Conservation (phyloP, 2,329 filamentous ascomycete genomes). For the Bertia moriformis region DNA sequence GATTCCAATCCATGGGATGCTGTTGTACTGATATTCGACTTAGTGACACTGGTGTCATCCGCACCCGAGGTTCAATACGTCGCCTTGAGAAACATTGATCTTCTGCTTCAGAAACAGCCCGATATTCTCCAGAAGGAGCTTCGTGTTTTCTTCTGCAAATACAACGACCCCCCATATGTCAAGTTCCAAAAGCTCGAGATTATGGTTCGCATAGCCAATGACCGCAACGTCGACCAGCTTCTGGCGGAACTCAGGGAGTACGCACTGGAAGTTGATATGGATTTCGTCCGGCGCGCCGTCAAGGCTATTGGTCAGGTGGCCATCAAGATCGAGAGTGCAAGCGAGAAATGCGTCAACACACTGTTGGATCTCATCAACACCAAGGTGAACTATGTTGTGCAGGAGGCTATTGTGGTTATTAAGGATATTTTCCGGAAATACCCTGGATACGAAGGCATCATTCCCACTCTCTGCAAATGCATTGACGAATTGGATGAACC, state of each 20-base stretch:
- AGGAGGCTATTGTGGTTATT: conserved; percentile 96
- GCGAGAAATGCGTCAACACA: conserved; percentile 89
- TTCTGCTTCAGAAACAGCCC: conserved; percentile 86
- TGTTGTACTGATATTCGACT: background rate
- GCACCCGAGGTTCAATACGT: conserved; percentile 97
- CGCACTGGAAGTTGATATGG: conserved; percentile 95
- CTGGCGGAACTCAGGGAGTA: conserved; percentile 93
- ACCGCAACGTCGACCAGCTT: conserved; percentile 88
- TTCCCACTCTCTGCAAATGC: conserved; percentile 86
- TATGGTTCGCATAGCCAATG: conserved; percentile 97
- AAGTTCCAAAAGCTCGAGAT: conserved; percentile 97
- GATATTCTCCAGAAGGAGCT: conserved; percentile 96
- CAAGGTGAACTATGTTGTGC: conserved; percentile 97
- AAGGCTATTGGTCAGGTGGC: conserved; percentile 95
- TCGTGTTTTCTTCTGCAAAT: conserved; percentile 98
- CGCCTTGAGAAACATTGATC: conserved; percentile 85
- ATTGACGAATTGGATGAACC: conserved; percentile 96
- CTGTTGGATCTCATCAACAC: conserved; percentile 87
- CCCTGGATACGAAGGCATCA: conserved; percentile 93
- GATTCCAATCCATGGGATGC: background rate
- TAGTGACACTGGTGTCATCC: conserved; percentile 83
- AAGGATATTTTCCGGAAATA: conserved; percentile 98
- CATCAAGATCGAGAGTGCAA: conserved; percentile 92
- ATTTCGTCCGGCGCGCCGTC: conserved; percentile 86
- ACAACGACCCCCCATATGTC: conserved; percentile 94